A percentile compares a stretch with the other conserved stretches of the same genome.
Evolutionary conservation across 495 filamentous ascomycete genomes (phyloP).

Genomic region (Clohesyomyces aquaticus): DNA sequence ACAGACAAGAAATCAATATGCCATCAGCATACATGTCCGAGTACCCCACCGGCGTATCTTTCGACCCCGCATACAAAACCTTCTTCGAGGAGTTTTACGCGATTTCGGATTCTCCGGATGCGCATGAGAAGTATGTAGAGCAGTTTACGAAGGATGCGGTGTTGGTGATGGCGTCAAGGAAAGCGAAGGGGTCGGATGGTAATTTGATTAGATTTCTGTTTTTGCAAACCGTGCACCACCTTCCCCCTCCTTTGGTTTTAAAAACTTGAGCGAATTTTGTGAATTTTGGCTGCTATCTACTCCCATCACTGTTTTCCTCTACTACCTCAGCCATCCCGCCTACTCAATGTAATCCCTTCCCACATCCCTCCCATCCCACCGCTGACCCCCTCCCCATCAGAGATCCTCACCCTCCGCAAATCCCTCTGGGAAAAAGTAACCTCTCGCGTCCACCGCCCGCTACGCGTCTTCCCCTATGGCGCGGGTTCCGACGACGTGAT

Average conservation of each 20-base stretch:
- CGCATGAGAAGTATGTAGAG: slow-evolving; percentile 60
- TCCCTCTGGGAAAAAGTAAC: slow-evolving; percentile 62
- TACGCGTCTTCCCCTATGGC: slow-evolving; percentile 59
- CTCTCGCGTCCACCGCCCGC: slow-evolving; percentile 54
- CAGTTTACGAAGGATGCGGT: slow-evolving; percentile 61
- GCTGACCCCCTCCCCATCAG: no score
- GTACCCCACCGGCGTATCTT: slow-evolving; percentile 26
- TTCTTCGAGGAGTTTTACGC: slow-evolving; percentile 65
- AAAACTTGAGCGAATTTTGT: no score
- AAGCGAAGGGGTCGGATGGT: slow-evolving; percentile 57
- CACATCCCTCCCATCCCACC: neutral
- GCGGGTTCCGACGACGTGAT: slow-evolving; percentile 57
- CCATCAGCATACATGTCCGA: slow-evolving; percentile 30
- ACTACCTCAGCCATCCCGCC: neutral
- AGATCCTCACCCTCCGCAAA: slow-evolving; percentile 59
- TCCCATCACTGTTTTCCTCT: neutral
- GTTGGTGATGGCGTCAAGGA: slow-evolving; percentile 61
- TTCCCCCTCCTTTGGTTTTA: no score
- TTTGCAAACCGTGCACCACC: no score
- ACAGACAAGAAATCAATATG: neutral
- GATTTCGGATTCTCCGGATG: slow-evolving; percentile 59
- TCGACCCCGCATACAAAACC: slow-evolving; percentile 40
- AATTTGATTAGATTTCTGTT: no score
- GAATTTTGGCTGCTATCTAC: no score
- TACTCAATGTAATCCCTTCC: neutral